Evolutionary conservation across 768 basidiomycete species (phyloP).

Genomic region (Collybiopsis confluens): DNA sequence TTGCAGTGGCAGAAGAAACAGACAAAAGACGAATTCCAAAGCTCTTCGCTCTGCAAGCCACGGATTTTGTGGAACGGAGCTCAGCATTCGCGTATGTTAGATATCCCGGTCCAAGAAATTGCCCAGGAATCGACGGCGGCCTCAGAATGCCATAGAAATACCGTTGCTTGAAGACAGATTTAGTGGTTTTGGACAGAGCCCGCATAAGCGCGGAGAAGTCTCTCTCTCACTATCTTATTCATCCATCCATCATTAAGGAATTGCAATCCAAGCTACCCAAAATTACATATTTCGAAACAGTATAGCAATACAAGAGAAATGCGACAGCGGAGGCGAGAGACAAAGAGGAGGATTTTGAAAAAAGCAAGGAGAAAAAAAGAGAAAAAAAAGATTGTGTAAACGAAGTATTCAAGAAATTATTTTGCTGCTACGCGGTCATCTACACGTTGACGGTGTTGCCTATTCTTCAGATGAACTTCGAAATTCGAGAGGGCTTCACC

Average conservation of each 20-base stretch:
- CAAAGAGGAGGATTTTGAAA: not conserved
- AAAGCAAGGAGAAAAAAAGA: not conserved
- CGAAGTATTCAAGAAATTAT: conserved; percentile 4
- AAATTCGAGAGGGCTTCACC: conserved; percentile 85
- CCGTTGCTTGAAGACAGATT: not conserved
- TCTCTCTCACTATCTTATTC: not conserved
- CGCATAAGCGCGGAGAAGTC: not conserved
- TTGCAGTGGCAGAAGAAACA: not conserved
- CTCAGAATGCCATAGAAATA: too few relatives aligned
- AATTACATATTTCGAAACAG: not conserved
- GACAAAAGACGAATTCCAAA: not conserved
- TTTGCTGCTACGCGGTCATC: conserved; percentile 45
- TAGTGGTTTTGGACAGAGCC: not conserved
- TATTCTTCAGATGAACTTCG: conserved; percentile 87
- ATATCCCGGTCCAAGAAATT: too few relatives aligned
- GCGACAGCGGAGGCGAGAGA: not conserved
- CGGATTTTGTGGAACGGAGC: too few relatives aligned
- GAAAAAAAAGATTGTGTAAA: not conserved
- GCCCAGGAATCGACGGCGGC: too few relatives aligned
- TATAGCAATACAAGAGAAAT: conserved; percentile 1
- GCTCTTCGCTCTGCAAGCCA: too few relatives aligned
- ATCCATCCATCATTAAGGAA: not conserved
- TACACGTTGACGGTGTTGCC: conserved; percentile 73
- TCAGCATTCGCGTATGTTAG: too few relatives aligned
- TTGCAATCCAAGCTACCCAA: not conserved